Percentiles rank a stretch among this genome's conserved stretches.
These are phyloP conservation scores for Penicillium antarcticum DNA, from an alignment of 495 filamentous ascomycete genomes.

Conservation along the genomic window DNA sequence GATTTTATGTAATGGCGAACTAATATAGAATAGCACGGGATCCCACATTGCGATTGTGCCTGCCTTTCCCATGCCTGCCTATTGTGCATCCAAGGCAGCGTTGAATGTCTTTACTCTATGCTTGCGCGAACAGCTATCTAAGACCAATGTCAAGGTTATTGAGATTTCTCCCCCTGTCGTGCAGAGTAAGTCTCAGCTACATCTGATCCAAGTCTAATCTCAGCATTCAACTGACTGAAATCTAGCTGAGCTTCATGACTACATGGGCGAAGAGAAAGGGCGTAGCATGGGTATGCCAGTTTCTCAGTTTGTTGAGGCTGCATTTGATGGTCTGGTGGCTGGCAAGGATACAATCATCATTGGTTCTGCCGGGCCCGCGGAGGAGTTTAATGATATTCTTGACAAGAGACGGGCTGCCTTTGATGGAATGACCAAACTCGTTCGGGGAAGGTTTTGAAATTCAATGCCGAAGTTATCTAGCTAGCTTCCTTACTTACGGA, in stretches of 20 bases:
- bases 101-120: constrained; percentile 47
- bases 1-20: background rate
- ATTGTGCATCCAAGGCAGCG: constrained; percentile 44
- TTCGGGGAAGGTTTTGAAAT: too few relatives aligned
- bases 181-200: constrained; percentile 49
- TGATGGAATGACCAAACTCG: constrained; percentile 17
- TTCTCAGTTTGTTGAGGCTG: constrained; percentile 53
- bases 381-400: constrained; percentile 32
- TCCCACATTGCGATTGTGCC: constrained; percentile 44
- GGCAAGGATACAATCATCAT: constrained; percentile 47
- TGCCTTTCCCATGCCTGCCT: constrained; percentile 32
- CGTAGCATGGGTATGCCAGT: constrained; percentile 57
- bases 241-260: constrained; percentile 42
- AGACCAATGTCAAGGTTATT: constrained; percentile 52
- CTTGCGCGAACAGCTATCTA: constrained; percentile 56
- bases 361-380: constrained; percentile 23
- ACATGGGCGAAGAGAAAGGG: constrained; percentile 37
- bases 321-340: constrained; percentile 46
- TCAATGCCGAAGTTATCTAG: too few relatives aligned
- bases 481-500: too few relatives aligned
- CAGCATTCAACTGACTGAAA: background rate
- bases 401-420: constrained; percentile 32
- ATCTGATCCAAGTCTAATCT: background rate
- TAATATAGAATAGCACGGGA: constrained; percentile 24
- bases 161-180: constrained; percentile 68